Evolutionary conservation across 345 rosid species (phyloP).

Genomic region (Acer yangbiense): DNA sequence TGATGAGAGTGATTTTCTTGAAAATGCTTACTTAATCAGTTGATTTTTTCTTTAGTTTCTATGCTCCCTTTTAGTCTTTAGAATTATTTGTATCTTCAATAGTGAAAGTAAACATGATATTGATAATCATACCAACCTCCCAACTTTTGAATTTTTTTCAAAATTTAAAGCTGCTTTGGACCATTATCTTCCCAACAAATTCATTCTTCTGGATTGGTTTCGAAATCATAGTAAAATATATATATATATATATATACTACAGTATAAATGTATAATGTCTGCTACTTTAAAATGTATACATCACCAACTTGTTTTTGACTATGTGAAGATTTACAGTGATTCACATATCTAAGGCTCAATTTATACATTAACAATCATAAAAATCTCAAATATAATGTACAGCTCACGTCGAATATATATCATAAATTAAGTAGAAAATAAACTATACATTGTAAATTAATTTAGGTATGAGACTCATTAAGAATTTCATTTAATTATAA

Average conservation of each 20-base stretch:
- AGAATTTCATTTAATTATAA: no score
- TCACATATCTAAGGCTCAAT: no score
- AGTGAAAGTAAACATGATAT: constrained; percentile 8
- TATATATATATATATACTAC: no score
- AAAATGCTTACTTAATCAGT: neutral
- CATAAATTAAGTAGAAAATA: no score
- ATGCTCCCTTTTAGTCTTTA: constrained; percentile 2
- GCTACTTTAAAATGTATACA: no score
- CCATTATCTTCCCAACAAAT: constrained; percentile 3
- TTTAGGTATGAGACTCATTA: no score
- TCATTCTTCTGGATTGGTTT: constrained; percentile 4
- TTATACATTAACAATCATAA: no score
- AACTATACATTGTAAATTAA: no score
- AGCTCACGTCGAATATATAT: no score
- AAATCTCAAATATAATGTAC: no score
- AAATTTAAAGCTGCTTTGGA: constrained; percentile 24
- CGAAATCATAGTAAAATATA: neutral
- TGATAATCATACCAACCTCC: constrained; percentile 27
- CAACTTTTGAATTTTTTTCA: constrained; percentile 25
- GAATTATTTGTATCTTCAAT: constrained; percentile 10
- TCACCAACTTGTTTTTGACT: no score
- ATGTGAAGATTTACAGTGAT: no score
- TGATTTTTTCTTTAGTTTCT: neutral
- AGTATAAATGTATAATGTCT: neutral
- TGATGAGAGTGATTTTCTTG: neutral